phyloP scores from a whole-genome alignment of 208 protist species.

The Angomonas ambiguus region DNA sequence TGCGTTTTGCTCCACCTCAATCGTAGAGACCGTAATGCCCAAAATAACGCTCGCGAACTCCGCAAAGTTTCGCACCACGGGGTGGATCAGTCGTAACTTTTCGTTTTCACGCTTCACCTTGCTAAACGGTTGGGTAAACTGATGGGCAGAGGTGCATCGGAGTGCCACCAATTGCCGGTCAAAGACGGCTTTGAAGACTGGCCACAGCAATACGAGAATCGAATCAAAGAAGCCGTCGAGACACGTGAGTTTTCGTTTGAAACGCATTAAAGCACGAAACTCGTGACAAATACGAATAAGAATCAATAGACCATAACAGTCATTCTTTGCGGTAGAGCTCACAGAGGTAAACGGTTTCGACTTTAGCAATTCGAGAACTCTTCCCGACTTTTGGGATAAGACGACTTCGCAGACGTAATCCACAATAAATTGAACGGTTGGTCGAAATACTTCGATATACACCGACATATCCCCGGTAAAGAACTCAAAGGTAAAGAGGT shows the following conservation, averaged over 20 bases:
- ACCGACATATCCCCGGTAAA: slow-evolving; percentile 80
- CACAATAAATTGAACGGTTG: slow-evolving; percentile 74
- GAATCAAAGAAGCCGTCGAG: slow-evolving; percentile 83
- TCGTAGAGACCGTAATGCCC: slow-evolving; percentile 28
- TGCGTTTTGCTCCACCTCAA: slow-evolving; percentile 5
- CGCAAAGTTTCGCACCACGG: slow-evolving; percentile 30
- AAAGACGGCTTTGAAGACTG: slow-evolving; percentile 62
- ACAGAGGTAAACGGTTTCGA: slow-evolving; percentile 38
- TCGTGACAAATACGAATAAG: slow-evolving; percentile 78
- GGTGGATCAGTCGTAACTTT: slow-evolving; percentile 51
- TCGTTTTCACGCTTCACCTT: slow-evolving; percentile 20
- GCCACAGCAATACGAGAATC: slow-evolving; percentile 71
- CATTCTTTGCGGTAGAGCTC: slow-evolving; percentile 45
- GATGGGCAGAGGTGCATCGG: slow-evolving; percentile 22
- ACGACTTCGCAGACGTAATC: slow-evolving; percentile 79
- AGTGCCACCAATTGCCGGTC: slow-evolving; percentile 63
- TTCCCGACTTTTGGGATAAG: slow-evolving; percentile 34
- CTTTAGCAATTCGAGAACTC: slow-evolving; percentile 34
- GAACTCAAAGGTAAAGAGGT: slow-evolving; percentile 83
- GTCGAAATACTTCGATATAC: slow-evolving; percentile 69
- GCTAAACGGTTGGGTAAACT: neutral
- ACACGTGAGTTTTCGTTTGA: slow-evolving; percentile 55
- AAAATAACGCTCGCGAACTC: slow-evolving; percentile 32
- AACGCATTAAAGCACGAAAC: slow-evolving; percentile 71
- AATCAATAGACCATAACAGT: slow-evolving; percentile 72